These are phyloP conservation scores for Globisporangium solare DNA, from an alignment of 352 stramenopile genomes.

Conservation along the genomic window DNA sequence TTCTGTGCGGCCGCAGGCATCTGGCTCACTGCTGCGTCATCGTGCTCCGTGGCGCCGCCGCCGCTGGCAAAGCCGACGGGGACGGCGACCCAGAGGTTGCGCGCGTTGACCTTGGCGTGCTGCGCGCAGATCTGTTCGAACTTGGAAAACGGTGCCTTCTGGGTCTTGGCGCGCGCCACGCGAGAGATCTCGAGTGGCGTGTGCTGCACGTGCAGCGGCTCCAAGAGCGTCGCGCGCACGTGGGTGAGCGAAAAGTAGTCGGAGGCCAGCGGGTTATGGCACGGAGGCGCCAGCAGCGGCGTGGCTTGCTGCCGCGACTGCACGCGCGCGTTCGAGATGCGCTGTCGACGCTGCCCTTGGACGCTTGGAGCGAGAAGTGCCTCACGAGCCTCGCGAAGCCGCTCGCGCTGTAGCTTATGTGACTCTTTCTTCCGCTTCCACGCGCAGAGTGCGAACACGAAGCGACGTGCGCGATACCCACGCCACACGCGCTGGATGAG, in stretches of 20 bases:
- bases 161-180: constrained; percentile 26
- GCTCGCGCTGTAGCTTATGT: constrained; percentile 26
- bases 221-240: constrained; percentile 23
- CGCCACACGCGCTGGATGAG: constrained; percentile 56
- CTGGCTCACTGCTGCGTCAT: no score
- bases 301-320: constrained; percentile 29
- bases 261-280: constrained; percentile 1
- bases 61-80: constrained; percentile 22
- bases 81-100: constrained; percentile 62
- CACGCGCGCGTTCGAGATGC: constrained; percentile 20
- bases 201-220: constrained; percentile 32
- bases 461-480: constrained; percentile 30
- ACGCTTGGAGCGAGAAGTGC: constrained; percentile 27
- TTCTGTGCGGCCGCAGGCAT: no score
- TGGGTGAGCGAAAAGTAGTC: constrained; percentile 6
- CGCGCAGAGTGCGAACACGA: constrained; percentile 20
- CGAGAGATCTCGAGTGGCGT: constrained; percentile 24
- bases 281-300: constrained; percentile 14
- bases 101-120: constrained; percentile 41
- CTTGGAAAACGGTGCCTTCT: constrained; percentile 38
- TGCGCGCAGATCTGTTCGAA: constrained; percentile 42
- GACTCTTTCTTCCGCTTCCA: constrained; percentile 20
- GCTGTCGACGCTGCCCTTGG: constrained; percentile 12
- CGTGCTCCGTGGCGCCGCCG: no score
- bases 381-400: constrained; percentile 22